A percentile compares a stretch with the other conserved stretches of the same genome.
phyloP scores from a whole-genome alignment of 1,284 basidiomycete species.

The Cerrena zonata region DNA sequence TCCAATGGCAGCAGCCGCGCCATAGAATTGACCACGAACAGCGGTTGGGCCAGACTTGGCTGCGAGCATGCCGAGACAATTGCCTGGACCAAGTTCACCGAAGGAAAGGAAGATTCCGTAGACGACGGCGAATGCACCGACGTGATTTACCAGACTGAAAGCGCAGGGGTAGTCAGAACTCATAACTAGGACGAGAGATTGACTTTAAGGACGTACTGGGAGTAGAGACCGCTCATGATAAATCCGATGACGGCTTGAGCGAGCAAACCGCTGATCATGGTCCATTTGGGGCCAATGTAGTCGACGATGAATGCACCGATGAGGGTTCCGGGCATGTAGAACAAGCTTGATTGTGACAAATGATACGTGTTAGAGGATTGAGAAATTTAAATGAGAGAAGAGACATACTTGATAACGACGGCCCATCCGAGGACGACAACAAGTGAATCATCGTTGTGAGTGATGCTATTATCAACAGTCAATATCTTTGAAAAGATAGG shows the following conservation, averaged over 20 bases:
- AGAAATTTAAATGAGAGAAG: not conserved
- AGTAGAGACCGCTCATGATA: constrained; percentile 80
- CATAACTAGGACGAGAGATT: not conserved
- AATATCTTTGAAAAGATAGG: not conserved
- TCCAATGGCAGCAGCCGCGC: constrained; percentile 82
- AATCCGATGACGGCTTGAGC: constrained; percentile 72
- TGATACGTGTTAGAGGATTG: no score
- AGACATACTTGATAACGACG: constrained; percentile 66
- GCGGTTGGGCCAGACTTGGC: constrained; percentile 80
- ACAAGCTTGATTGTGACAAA: no score
- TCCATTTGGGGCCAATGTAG: constrained; percentile 67
- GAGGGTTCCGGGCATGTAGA: constrained; percentile 76
- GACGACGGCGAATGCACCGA: constrained; percentile 79
- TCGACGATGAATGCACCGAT: constrained; percentile 77
- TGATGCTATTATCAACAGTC: constrained; percentile 40
- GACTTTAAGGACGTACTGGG: constrained; percentile 29
- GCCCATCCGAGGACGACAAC: constrained; percentile 69
- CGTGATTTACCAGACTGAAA: constrained; percentile 48
- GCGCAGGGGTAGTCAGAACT: not conserved
- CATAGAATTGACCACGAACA: constrained; percentile 82
- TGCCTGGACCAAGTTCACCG: constrained; percentile 79
- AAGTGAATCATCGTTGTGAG: constrained; percentile 45
- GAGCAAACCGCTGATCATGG: constrained; percentile 72
- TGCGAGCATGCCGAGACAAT: constrained; percentile 76
- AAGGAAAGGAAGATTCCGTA: constrained; percentile 89